Evolutionary conservation across 106 monocot species (phyloP).

Genomic region (Dendrobium chrysotoxum): DNA sequence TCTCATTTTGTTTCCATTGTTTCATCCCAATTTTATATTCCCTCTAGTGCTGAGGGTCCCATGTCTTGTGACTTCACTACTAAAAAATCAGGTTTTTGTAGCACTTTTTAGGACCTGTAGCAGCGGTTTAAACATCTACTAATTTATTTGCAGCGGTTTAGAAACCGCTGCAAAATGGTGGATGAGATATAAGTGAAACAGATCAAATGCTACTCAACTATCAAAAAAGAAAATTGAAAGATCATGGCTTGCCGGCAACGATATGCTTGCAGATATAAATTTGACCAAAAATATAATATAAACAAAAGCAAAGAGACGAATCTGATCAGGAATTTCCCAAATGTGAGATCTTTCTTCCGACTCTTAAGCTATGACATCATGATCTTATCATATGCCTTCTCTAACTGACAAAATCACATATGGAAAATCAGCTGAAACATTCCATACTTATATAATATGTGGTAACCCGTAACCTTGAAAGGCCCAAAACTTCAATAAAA

Average conservation of each 20-base stretch:
- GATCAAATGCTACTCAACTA: too few species aligned
- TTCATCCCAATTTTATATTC: too few species aligned
- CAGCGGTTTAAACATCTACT: too few species aligned
- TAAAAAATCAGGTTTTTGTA: too few species aligned
- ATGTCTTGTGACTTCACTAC: too few species aligned
- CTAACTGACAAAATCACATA: constrained; percentile 45
- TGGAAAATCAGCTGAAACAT: background rate
- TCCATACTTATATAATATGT: background rate
- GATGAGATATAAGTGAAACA: background rate
- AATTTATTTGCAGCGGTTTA: too few species aligned
- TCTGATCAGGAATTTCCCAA: constrained; percentile 81
- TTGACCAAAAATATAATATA: background rate
- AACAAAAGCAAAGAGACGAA: background rate
- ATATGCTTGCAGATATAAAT: background rate
- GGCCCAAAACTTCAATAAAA: background rate
- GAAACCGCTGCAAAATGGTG: too few species aligned
- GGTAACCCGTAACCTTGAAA: background rate
- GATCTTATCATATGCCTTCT: constrained; percentile 88
- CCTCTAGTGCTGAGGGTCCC: too few species aligned
- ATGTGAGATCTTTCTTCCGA: constrained; percentile 78
- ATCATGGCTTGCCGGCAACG: background rate
- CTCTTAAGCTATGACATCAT: constrained; percentile 91
- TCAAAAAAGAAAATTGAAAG: background rate
- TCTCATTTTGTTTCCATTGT: too few species aligned
- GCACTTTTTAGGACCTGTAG: too few species aligned